A percentile compares a stretch with the other conserved stretches of the same genome.
These are phyloP conservation scores for Colletotrichum sp. DNA, from an alignment of 2,329 filamentous ascomycete species.

Conservation along the genomic window DNA sequence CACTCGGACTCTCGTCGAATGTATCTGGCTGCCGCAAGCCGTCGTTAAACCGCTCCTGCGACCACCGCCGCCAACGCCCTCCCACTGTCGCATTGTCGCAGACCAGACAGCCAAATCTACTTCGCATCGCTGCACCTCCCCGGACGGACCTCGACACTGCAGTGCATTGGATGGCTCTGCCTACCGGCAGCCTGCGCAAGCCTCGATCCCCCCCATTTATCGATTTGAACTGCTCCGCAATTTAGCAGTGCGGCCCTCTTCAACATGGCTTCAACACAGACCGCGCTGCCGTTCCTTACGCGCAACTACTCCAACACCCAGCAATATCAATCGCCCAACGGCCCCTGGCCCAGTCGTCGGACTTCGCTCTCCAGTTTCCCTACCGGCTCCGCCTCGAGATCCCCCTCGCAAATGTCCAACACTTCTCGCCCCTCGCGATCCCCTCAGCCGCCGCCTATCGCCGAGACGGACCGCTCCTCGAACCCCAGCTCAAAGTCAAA, in stretches of 20 bases:
- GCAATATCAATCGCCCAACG: constrained; percentile 32
- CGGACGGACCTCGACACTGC: constrained; percentile 14
- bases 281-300: constrained; percentile 46
- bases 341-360: constrained; percentile 40
- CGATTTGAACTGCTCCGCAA: constrained; percentile 16
- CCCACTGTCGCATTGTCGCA: constrained; percentile 6
- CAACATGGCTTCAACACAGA: constrained; percentile 44
- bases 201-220: not conserved
- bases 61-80: not conserved
- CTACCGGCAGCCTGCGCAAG: constrained; percentile 14
- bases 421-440: constrained; percentile 59
- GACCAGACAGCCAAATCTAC: constrained; percentile 8
- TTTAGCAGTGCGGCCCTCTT: not conserved
- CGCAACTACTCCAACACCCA: constrained; percentile 42
- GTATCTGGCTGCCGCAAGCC: constrained; percentile 3
- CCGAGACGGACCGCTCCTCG: constrained; percentile 61
- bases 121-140: constrained; percentile 11
- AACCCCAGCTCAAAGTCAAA: constrained; percentile 66
- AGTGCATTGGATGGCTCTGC: constrained; percentile 16
- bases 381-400: constrained; percentile 50
- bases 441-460: constrained; percentile 52
- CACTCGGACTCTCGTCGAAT: not conserved
- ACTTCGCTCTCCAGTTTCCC: constrained; percentile 71
- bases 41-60: not conserved
- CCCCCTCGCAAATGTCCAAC: constrained; percentile 63